Base-by-base conservation (phyloP, 1,139 yeast species). In the Suhomyces ambrosiae region DNA sequence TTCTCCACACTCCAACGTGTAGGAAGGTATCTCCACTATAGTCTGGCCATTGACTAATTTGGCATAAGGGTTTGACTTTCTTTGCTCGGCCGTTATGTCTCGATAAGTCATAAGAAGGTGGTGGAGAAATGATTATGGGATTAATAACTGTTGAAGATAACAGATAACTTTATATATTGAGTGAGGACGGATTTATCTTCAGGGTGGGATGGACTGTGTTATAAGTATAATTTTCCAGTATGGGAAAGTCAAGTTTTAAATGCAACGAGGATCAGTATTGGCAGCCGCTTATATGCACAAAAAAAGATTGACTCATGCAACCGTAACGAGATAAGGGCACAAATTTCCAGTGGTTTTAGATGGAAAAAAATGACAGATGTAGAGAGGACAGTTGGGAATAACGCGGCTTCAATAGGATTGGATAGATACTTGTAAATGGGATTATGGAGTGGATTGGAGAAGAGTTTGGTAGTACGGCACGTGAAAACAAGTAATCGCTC, bases 1-100 rank as follows among this genome's bases (percentile, higher is more conserved):
- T 43, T 86, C 92, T 4, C 96, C 97, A 39, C 95, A 85, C 56
- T 92, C 98, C 31, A 92, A 70, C 18, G 67, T 69, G 51, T 80
- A 79, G 44, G 76, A 74, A 0, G 97, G 96, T n/a, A 92, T 71
- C 41, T 85, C 82, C 19, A 86, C 87, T 21, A 88, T 80, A 23
- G 79, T 76, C 63, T 92, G 98, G 33, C 82, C 86, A n/a, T 79
- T 73, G 11, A 92, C 96, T 37, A 90, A 65, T 23, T 67, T 67
- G 4, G 85, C 74, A 52, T 78, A 88, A n/a, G 88, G 82, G 56
- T 92, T 92, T 35, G 60, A 41, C 17, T 45, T 40, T 16, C 40
- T 73, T 70, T 48, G 80, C 64, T 66, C 82, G 64, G 56, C 68
- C 14, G 76, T 70, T 22, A 71, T 54, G 41, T 70, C 71, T 45